phyloP scores from a whole-genome alignment of 495 filamentous ascomycete species.

The Annulohypoxylon stygium region DNA sequence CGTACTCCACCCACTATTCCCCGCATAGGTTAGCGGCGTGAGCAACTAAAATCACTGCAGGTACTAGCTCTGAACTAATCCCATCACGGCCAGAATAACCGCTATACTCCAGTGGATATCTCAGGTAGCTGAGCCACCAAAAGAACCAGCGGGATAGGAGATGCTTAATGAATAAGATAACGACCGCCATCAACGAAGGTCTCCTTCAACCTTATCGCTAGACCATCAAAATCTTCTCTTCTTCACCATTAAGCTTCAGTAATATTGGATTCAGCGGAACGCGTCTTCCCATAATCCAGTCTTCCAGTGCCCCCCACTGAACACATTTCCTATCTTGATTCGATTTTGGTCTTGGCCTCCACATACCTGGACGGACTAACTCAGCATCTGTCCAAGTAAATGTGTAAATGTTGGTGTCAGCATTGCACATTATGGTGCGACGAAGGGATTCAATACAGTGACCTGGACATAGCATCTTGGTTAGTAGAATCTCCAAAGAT shows the following conservation, averaged over 20 bases:
- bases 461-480: not conserved
- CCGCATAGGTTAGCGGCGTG: too few species aligned
- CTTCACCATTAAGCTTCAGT: not conserved
- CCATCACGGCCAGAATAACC: too few species aligned
- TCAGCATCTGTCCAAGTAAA: not conserved
- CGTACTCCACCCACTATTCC: too few species aligned
- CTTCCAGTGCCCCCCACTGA: not conserved
- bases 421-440: not conserved
- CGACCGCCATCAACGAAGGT: too few species aligned
- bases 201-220: not conserved
- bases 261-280: not conserved
- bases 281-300: not conserved
- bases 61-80: too few species aligned
- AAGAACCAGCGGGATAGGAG: too few species aligned
- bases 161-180: too few species aligned
- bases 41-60: too few species aligned
- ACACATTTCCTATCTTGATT: not conserved
- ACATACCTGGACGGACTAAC: not conserved
- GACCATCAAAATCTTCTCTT: not conserved
- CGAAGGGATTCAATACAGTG: not conserved
- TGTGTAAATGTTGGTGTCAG: not conserved
- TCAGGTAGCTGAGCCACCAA: too few species aligned
- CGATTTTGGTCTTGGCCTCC: not conserved
- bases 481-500: not conserved
- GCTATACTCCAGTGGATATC: too few species aligned